Conservation (phyloP, 192 early-diverging fungal species). For the Podila epicladia region DNA sequence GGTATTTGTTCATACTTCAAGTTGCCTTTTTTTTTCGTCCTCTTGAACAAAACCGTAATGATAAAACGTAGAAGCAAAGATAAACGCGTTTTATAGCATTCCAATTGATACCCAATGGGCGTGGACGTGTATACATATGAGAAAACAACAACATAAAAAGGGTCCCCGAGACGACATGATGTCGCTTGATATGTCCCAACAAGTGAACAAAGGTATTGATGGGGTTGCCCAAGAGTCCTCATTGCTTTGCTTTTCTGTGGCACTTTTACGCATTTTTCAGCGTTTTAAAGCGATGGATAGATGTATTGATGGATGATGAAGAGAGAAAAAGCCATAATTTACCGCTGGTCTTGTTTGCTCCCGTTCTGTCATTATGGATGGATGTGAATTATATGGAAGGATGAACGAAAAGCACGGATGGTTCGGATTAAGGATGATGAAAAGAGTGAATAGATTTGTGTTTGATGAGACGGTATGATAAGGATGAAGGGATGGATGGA, state of each 20-base stretch:
- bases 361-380: constrained; percentile 19
- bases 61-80: not conserved
- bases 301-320: not conserved
- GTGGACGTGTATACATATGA: no score
- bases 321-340: not conserved
- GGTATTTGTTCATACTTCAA: not conserved
- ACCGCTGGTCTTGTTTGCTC: constrained; percentile 10
- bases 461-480: not conserved
- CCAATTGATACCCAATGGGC: no score
- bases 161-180: no score
- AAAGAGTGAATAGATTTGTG: not conserved
- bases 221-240: no score
- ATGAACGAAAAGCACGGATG: not conserved
- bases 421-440: not conserved
- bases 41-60: no score
- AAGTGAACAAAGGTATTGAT: no score
- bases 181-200: no score
- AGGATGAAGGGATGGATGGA: not conserved
- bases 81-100: constrained; percentile 3
- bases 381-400: constrained; percentile 3
- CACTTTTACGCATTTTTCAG: no score
- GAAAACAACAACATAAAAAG: no score
- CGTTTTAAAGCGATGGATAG: not conserved
- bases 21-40: not conserved
- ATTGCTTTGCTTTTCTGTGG: no score